Conservation (phyloP, 257 asterid genomes). For the Solanum paucissectum region DNA sequence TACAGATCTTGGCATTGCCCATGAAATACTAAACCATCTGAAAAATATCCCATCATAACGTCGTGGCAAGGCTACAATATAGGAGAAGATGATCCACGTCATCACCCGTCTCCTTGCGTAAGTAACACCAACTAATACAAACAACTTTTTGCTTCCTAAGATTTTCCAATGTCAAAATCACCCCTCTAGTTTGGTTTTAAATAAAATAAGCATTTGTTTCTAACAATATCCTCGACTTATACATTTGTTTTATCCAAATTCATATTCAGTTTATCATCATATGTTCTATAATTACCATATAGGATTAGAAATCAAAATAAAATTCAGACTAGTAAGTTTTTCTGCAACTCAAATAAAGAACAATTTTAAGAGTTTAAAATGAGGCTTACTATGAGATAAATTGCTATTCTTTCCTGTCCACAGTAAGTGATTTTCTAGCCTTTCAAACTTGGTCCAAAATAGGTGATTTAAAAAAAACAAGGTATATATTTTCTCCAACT, state of each 20-base stretch:
- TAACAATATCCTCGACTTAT: neutral
- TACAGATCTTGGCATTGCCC: neutral
- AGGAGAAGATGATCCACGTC: neutral
- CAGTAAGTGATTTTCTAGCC: neutral
- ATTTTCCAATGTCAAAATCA: neutral
- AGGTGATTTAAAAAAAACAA: neutral
- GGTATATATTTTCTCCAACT: neutral
- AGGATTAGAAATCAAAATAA: neutral
- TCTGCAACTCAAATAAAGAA: neutral
- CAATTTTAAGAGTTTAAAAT: neutral
- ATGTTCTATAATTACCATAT: neutral
- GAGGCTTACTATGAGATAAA: neutral
- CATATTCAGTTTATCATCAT: neutral
- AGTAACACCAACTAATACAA: neutral
- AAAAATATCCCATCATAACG: neutral
- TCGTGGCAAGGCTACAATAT: neutral
- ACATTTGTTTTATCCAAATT: neutral
- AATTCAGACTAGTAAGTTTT: neutral
- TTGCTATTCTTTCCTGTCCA: neutral
- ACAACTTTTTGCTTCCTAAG: neutral
- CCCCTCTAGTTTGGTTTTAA: neutral
- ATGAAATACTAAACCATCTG: neutral
- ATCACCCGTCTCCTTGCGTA: neutral
- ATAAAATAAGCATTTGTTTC: neutral
- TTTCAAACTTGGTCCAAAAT: neutral